Evolutionary conservation across 257 asterid genomes (phyloP).

Genomic region (Penstemon davidsonii): DNA sequence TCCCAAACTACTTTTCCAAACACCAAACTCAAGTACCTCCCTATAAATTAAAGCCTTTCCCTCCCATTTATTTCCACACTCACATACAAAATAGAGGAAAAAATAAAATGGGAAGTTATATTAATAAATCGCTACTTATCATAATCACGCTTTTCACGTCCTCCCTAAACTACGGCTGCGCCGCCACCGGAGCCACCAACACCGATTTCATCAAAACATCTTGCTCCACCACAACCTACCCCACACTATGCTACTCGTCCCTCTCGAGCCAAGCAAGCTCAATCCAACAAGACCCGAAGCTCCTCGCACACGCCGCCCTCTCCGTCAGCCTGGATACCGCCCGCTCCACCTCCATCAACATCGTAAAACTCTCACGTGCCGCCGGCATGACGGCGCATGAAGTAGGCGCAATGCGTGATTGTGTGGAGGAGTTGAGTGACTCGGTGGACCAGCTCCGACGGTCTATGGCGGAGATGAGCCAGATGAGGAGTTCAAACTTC

Average conservation of each 20-base stretch:
- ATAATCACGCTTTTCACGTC: conserved; percentile 22
- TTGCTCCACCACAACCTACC: conserved; percentile 69
- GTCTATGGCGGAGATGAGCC: conserved; percentile 52
- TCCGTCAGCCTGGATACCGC: conserved; percentile 46
- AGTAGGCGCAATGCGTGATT: conserved; percentile 61
- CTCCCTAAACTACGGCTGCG: conserved; percentile 18
- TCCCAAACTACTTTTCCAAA: too few relatives aligned
- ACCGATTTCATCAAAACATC: conserved; percentile 54
- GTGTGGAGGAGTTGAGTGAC: conserved; percentile 62
- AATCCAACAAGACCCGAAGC: conserved; percentile 48
- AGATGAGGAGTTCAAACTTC: conserved; percentile 39
- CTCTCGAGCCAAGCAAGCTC: conserved; percentile 50
- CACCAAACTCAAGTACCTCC: too few relatives aligned
- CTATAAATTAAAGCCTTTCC: too few relatives aligned
- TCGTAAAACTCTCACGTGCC: conserved; percentile 38
- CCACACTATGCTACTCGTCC: conserved; percentile 60
- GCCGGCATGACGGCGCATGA: conserved; percentile 52
- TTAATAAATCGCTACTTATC: conserved; percentile 24
- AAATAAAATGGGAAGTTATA: conserved; percentile 36
- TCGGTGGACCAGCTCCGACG: conserved; percentile 43
- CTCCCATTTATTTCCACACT: too few relatives aligned
- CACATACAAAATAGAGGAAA: not conserved
- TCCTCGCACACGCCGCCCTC: conserved; percentile 62
- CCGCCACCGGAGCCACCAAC: conserved; percentile 30
- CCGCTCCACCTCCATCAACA: conserved; percentile 41